Evolutionary conservation across 805 yeast species (phyloP).

Genomic region (Ogataea pini): DNA sequence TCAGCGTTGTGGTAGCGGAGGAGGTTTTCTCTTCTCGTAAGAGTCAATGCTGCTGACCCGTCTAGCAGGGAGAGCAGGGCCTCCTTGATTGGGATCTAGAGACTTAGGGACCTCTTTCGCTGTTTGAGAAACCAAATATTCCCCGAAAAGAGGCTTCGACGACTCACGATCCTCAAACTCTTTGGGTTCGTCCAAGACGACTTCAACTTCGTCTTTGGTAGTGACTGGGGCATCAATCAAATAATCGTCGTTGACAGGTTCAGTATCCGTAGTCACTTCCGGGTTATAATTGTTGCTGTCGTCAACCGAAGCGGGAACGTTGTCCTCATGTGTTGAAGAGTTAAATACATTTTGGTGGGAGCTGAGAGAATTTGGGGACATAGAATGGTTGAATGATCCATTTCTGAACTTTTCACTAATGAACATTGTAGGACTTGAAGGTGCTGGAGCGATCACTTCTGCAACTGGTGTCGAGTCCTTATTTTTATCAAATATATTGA

Average conservation of each 20-base stretch:
- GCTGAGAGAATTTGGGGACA: constrained; percentile 4
- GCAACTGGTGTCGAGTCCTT: constrained; percentile 2
- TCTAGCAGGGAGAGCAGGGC: background rate
- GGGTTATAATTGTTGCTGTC: background rate
- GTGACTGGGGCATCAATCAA: background rate
- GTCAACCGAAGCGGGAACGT: background rate
- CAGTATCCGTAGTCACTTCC: background rate
- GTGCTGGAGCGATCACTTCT: constrained; percentile 5
- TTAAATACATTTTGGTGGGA: background rate
- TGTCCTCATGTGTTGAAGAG: background rate
- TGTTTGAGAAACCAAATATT: background rate
- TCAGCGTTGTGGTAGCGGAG: constrained; percentile 24
- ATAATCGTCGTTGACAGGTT: background rate
- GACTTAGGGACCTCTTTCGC: background rate
- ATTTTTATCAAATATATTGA: constrained; percentile 5
- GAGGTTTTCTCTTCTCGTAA: constrained; percentile 13
- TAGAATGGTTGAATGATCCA: constrained; percentile 8
- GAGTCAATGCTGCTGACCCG: background rate
- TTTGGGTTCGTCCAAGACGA: background rate
- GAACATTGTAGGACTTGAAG: constrained; percentile 30
- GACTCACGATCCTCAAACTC: background rate
- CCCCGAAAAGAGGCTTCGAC: background rate
- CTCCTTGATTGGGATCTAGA: background rate
- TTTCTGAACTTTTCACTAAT: constrained; percentile 25
- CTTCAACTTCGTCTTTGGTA: background rate